A percentile compares a stretch with the other conserved stretches of the same genome.
These are phyloP conservation scores for Hericium alpestre DNA, from an alignment of 768 basidiomycete genomes.

Conservation along the genomic window DNA sequence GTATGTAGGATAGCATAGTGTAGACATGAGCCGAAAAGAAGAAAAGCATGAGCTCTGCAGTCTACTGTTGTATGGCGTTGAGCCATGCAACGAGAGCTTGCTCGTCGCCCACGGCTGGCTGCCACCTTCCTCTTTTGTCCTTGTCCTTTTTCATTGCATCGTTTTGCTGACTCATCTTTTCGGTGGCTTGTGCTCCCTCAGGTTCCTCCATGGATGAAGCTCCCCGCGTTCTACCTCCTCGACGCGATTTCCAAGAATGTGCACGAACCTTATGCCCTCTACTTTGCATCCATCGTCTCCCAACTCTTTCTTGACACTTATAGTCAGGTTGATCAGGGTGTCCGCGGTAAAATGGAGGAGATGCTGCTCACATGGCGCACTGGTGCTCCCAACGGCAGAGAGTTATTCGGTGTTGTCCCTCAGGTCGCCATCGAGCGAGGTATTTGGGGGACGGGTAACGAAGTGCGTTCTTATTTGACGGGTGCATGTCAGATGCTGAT, in stretches of 20 bases:
- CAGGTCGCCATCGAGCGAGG: conserved; percentile 80
- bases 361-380: conserved; percentile 93
- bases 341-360: conserved; percentile 93
- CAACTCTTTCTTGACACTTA: conserved; percentile 84
- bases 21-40: conserved; percentile 9
- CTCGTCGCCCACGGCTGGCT: not conserved
- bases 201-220: conserved; percentile 84
- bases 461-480: conserved; percentile 24
- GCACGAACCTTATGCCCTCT: conserved; percentile 81
- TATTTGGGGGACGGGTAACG: conserved; percentile 52
- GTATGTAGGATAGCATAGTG: conserved; percentile 7
- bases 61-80: not conserved
- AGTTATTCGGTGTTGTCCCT: conserved; percentile 74
- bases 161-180: conserved; percentile 60
- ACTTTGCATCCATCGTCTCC: conserved; percentile 75
- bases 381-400: conserved; percentile 67
- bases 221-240: conserved; percentile 89
- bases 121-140: not conserved
- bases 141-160: conserved; percentile 13
- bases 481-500: too few species aligned
- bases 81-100: not conserved
- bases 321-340: conserved; percentile 70
- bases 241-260: conserved; percentile 98
- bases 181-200: conserved; percentile 26
- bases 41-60: not conserved